Base-by-base conservation (phyloP, 1,284 basidiomycete genomes). In the Ceratobasidium sp. region DNA sequence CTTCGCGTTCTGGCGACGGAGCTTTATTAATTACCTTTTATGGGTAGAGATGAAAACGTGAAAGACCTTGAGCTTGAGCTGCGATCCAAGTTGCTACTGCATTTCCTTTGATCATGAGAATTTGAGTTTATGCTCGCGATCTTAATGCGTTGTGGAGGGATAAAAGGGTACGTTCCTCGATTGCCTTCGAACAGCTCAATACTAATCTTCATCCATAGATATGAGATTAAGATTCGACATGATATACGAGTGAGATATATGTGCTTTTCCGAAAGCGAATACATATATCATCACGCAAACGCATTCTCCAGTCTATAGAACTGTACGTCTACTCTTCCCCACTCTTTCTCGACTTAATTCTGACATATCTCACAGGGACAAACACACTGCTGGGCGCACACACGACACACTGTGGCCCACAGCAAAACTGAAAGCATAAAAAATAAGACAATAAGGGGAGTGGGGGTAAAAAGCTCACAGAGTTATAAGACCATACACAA, bases 401-500 rank as follows among this genome's bases (percentile, higher is more conserved):
- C 10, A 23, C 60, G 26, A 61, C 39, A 64, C 46, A 53, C n/a
- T 61, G 26, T 61, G 49, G 26, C 66, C 49, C 60, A n/a, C 60
- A 42, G 33, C 9, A 39, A 53, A 67, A 67, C 20, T 61, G 12
- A 73, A 46, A n/a, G 23, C 33, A 33, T n/a, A n/a, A n/a, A n/a
- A n/a, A n/a, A n/a, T n/a, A 33, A 33, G 33, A 33, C 33, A 33
- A 33, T 33, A 33, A 33, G 33, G 33, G 33, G 44, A 46, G 40
- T 23, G 72, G 61, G 72, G 49, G 56, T 20, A 58, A 64, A 39
- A 18, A 40, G 72, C 72, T 42, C 26, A 75, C 51, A 73, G 42
- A 56, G 72, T 66, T 76, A 61, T 76, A 53, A 76, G 72, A 76
- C 72, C 72, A 76, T 76, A 76, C 72, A 76, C 72, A 55, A 76